Percentiles rank a stretch among this genome's conserved stretches.
These are phyloP conservation scores for Rhinocladiella mackenziei DNA, from an alignment of 2,329 filamentous ascomycete genomes.

Conservation along the genomic window DNA sequence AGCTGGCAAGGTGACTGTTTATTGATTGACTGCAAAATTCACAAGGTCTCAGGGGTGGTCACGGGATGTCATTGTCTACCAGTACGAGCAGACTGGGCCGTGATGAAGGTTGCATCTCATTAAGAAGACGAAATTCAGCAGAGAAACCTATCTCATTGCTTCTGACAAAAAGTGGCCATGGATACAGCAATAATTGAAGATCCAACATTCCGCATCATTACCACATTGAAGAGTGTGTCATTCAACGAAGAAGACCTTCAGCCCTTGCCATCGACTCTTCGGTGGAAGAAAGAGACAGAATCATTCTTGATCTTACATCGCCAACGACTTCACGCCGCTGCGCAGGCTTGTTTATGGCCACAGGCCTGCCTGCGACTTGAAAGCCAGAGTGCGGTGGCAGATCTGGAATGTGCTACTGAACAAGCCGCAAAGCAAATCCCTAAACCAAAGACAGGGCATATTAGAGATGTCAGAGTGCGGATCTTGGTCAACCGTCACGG, in stretches of 20 bases:
- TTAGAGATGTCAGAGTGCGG: conserved; percentile 9
- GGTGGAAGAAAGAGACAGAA: neutral
- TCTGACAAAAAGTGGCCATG: too few species aligned
- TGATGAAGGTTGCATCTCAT: too few species aligned
- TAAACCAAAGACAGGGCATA: conserved; percentile 1
- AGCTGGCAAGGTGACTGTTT: too few species aligned
- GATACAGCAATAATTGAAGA: neutral
- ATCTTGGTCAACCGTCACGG: conserved; percentile 14
- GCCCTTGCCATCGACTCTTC: neutral
- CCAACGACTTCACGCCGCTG: conserved; percentile 66
- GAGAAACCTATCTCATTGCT: too few species aligned
- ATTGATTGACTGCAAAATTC: too few species aligned
- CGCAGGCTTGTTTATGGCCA: conserved; percentile 48
- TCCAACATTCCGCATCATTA: conserved; percentile 11
- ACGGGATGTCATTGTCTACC: too few species aligned
- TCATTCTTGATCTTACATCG: conserved; percentile 67
- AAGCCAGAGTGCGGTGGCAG: neutral
- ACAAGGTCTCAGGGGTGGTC: too few species aligned
- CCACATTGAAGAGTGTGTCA: conserved; percentile 8
- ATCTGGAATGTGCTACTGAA: neutral
- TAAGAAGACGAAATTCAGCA: too few species aligned
- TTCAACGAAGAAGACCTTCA: conserved; percentile 5
- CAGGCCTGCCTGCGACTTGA: conserved; percentile 2
- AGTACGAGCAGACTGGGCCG: too few species aligned
- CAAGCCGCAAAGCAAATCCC: neutral